Conservation (phyloP, 208 protist species). For the Wallacemonas sp. region DNA sequence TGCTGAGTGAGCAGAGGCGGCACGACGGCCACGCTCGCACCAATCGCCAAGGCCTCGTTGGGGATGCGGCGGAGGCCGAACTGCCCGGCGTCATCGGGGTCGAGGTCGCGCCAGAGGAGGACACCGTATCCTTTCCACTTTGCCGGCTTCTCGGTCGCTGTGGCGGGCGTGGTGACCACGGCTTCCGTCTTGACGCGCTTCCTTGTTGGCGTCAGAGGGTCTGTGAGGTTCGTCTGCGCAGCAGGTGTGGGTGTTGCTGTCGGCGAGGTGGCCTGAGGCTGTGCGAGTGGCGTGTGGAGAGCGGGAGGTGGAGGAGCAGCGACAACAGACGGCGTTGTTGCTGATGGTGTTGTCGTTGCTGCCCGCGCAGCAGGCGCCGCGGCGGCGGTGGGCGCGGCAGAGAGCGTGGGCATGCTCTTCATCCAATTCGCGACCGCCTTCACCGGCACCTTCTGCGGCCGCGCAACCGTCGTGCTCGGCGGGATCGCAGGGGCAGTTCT, state of each 20-base stretch:
- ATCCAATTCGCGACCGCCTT: too few species aligned
- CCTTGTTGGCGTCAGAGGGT: too few species aligned
- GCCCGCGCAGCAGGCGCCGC: too few species aligned
- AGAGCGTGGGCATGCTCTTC: too few species aligned
- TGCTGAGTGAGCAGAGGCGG: slow-evolving; percentile 57
- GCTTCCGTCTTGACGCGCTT: slow-evolving; percentile 5
- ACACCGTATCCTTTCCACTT: slow-evolving; percentile 58
- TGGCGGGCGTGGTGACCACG: neutral
- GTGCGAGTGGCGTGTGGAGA: neutral
- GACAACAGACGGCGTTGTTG: neutral
- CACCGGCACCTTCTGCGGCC: slow-evolving; percentile 12
- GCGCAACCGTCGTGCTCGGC: too few species aligned
- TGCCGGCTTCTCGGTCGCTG: neutral
- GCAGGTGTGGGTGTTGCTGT: neutral
- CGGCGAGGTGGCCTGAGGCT: neutral
- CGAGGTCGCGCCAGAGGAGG: slow-evolving; percentile 53
- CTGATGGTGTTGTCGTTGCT: too few species aligned
- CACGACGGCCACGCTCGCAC: slow-evolving; percentile 61
- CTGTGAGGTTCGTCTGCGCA: too few species aligned
- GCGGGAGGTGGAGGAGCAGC: neutral
- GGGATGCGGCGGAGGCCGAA: slow-evolving; percentile 44
- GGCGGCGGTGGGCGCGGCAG: too few species aligned
- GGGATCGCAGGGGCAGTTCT: too few species aligned
- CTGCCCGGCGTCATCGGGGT: slow-evolving; percentile 34
- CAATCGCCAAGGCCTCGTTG: slow-evolving; percentile 35